Evolutionary conservation across 768 basidiomycete genomes (phyloP).

Genomic region (Rhizopogon vulgaris): DNA sequence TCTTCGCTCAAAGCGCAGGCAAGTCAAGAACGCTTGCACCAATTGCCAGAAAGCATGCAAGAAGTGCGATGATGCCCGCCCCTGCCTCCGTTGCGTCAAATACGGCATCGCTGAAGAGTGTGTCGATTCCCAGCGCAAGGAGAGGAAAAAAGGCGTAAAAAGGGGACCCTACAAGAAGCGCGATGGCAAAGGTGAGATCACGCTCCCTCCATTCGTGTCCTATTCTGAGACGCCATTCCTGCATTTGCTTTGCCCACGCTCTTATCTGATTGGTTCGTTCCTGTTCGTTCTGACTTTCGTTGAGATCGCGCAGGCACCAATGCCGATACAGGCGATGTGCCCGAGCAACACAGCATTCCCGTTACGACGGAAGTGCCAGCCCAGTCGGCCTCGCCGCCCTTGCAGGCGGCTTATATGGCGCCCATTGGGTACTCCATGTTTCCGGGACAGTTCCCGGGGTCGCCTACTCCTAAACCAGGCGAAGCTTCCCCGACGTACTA

Average conservation of each 20-base stretch:
- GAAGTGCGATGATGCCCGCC: conserved; percentile 87
- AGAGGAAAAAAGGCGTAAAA: conserved; percentile 84
- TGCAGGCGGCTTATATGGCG: conserved; percentile 44
- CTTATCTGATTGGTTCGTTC: conserved; percentile 1
- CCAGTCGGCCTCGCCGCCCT: conserved; percentile 39
- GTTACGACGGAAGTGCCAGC: conserved; percentile 37
- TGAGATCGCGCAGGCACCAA: conserved; percentile 55
- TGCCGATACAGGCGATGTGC: conserved; percentile 39
- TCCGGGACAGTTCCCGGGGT: conserved; percentile 49
- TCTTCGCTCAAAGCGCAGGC: conserved; percentile 70
- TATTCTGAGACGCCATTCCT: conserved; percentile 5
- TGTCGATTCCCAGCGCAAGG: conserved; percentile 86
- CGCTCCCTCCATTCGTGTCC: conserved; percentile 13
- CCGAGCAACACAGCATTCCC: conserved; percentile 36
- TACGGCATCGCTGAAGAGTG: conserved; percentile 86
- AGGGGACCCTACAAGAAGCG: conserved; percentile 92
- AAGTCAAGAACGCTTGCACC: conserved; percentile 90
- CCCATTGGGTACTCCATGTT: conserved; percentile 49
- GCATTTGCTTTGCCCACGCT: not conserved
- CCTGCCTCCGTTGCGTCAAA: conserved; percentile 89
- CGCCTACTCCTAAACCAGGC: conserved; percentile 44
- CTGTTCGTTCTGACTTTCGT: conserved; percentile 37
- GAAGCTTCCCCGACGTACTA: conserved; percentile 42
- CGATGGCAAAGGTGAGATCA: conserved; percentile 74
- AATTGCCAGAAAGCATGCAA: conserved; percentile 90